Base-by-base conservation (phyloP, 768 basidiomycete genomes). In the Phaeotremella skinneri region DNA sequence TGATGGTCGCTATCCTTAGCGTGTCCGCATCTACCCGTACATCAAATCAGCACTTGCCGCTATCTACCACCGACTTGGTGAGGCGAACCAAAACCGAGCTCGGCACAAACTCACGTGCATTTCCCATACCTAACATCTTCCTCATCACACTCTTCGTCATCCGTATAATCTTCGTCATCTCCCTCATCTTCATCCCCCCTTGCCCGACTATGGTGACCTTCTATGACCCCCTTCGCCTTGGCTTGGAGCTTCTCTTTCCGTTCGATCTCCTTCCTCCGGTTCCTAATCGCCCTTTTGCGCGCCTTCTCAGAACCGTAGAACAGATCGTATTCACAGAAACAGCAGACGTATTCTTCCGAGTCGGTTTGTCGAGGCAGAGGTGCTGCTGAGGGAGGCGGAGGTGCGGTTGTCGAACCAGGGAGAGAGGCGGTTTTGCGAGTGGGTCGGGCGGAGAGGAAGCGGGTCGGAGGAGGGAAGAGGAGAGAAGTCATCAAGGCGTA, bases 341-440 rank as follows among this genome's bases (percentile, higher is more conserved):
- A 84, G 74, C 94, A 98, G 58, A 97, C 86, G 87, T 90, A 96
- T 75, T 97, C 94, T 23, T 96, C 91, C 31, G 78, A 81, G 6
- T 85, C 49, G 56, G 62, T 48, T 59, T 52, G 32, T 58, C 49
- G 49, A 37, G 54, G 5, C 32, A 47, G 39, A 9, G 52, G 27
- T 59, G 76, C 75, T 26, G 78, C 21, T 23, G 68, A 52, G 13
- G 31, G 54, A 17, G 34, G 9, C 34, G 17, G 13, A 14, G 43
- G 21, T 7, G 11, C 21, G 43, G 21, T 45, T 7, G 6, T 21
- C 13, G 43, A 37, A 7, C 45, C 56, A 20, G 52, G 31, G 9
- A 30, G 50, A 42, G 60, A 20, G 9, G 61, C 39, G 2, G 62
- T 21, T 16, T 63, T 59, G 20, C 52, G 30, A 20, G 37, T 50